These are phyloP conservation scores for Eutypa lata DNA, from an alignment of 2,329 filamentous ascomycete genomes.

Conservation along the genomic window DNA sequence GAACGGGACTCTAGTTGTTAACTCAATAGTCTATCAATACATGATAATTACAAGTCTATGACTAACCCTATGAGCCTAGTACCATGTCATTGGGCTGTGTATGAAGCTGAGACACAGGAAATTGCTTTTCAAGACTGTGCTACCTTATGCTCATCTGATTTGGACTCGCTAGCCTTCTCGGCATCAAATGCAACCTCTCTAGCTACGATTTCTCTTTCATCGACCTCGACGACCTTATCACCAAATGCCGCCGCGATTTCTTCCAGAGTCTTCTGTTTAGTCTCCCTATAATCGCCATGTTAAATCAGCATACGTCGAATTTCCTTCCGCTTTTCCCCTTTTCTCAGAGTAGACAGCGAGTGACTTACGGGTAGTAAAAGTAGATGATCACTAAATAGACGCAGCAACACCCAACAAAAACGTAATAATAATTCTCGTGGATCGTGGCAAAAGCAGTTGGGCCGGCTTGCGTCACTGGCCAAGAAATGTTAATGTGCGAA, in stretches of 20 bases:
- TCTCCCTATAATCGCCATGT: slow-evolving; percentile 32
- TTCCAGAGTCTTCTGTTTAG: slow-evolving; percentile 44
- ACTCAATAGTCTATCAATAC: no score
- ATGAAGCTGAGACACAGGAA: no score
- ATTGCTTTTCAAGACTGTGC: no score
- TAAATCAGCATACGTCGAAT: no score
- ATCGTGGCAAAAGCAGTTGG: slow-evolving; percentile 53
- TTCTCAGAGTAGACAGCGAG: no score
- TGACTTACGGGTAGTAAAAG: slow-evolving; percentile 45
- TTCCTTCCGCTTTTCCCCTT: no score
- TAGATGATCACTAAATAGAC: slow-evolving; percentile 49
- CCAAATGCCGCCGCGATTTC: slow-evolving; percentile 47
- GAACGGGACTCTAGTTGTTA: no score
- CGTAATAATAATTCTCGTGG: slow-evolving; percentile 54
- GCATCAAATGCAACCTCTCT: neutral
- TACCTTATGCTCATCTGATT: no score
- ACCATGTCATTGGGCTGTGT: no score
- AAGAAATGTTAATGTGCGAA: neutral
- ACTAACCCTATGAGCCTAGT: no score
- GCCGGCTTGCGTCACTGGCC: slow-evolving; percentile 44
- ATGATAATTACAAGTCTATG: no score
- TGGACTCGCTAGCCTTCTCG: no score
- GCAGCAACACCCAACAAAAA: slow-evolving; percentile 49
- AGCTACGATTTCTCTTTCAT: slow-evolving; percentile 1
- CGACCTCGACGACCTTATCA: slow-evolving; percentile 36